Base-by-base conservation (phyloP, 140 eudicot genomes). In the Oenanthe javanica region DNA sequence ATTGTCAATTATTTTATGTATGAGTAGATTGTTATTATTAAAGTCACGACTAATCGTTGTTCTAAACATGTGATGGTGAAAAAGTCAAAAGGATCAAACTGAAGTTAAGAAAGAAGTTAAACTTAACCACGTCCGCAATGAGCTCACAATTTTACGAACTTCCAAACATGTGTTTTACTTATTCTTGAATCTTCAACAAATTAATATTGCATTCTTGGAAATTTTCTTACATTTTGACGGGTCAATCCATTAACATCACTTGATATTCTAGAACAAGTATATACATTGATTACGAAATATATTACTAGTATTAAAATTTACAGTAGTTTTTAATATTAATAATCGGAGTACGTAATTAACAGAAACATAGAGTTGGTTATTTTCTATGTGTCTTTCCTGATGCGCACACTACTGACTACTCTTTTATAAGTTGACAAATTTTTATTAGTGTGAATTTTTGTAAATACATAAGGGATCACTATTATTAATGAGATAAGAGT, bases 111-210 rank as follows among this genome's bases (percentile, higher is more conserved):
- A 23, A n/a, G 69, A 61, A 31, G 36, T 31, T 31, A 31, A 31
- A 31, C 36, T 31, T 31, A 61, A 61, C 31, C 8, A 59, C 31
- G 67, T 3, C 13, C 1, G 1, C 31, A 13, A 59, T 59, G 27
- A 59, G 67, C 4, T 21, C 67, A 59, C 69, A 2, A 61, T 8
- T 61, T n/a, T n/a, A 61, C 36, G 0, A n/a, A 61, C 69, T 61
- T 61, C 9, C 69, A 61, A 61, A n/a, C 69, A n/a, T 61, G 69
- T 61, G 69, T 61, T 61, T 59, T 61, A 61, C 69, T n/a, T n/a
- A 61, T 61, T n/a, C 5, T n/a, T 61, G 69, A 6, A 61, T 1
- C 2, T 57, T 57, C 9, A 19, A 19, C 12, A 59, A 59, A 52
- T 4, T 52, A 51, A 52, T 19, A 15, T 52, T 8, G 21, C 0